Percentiles rank a stretch among this genome's conserved stretches.
These are phyloP conservation scores for Zymoseptoria pseudotritici DNA, from an alignment of 2,329 filamentous ascomycete species.

Conservation along the genomic window DNA sequence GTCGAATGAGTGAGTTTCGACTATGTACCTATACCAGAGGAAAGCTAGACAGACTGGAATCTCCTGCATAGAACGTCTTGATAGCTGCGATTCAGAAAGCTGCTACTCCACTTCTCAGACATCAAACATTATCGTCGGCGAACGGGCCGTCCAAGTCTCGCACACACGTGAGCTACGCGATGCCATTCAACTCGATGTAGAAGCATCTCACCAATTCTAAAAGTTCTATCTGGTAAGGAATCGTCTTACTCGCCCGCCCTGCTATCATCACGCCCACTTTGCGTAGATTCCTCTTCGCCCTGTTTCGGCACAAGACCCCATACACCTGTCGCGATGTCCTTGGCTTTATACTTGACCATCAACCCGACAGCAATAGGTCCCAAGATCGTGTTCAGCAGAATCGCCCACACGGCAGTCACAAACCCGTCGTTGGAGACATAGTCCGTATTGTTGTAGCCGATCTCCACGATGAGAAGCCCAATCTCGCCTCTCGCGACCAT, in stretches of 20 bases:
- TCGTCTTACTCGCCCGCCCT: no score
- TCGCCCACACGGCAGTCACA: constrained; percentile 37
- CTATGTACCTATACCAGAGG: neutral
- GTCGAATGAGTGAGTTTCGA: neutral
- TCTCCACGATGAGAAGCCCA: constrained; percentile 25
- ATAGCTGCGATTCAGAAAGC: neutral
- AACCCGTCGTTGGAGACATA: constrained; percentile 22
- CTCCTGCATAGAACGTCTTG: neutral
- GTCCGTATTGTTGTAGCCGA: constrained; percentile 24
- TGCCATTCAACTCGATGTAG: no score
- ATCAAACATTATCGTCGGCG: neutral
- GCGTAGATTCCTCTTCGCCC: neutral
- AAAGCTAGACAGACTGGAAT: neutral
- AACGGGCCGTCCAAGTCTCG: neutral
- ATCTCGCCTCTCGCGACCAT: constrained; percentile 28
- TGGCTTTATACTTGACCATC: constrained; percentile 32
- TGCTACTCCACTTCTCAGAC: neutral
- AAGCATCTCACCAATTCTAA: no score
- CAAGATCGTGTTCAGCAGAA: constrained; percentile 50
- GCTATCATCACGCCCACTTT: no score
- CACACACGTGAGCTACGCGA: no score
- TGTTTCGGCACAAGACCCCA: constrained; percentile 13
- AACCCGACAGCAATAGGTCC: constrained; percentile 48
- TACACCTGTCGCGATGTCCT: constrained; percentile 16
- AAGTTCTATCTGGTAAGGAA: no score